These are phyloP conservation scores for Oropetium thomaeum DNA, from an alignment of 176 grass and related monocot species.

Conservation along the genomic window DNA sequence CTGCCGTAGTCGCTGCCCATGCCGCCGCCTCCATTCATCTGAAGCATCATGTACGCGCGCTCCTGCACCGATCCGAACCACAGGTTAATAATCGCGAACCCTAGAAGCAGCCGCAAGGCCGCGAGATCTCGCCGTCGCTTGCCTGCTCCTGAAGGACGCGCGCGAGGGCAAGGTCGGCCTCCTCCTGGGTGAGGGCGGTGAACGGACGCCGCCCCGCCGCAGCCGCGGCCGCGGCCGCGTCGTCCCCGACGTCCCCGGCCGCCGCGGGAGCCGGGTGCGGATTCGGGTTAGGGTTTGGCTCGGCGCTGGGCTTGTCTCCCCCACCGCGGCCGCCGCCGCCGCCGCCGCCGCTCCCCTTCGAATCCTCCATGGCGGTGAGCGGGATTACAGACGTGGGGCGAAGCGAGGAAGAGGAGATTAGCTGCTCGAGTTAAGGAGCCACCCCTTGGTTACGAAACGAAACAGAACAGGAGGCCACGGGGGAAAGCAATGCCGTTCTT, in stretches of 20 bases:
- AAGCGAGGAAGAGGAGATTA: slow-evolving; percentile 13
- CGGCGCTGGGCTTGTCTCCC: slow-evolving; percentile 44
- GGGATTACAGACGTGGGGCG: slow-evolving; percentile 20
- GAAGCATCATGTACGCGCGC: slow-evolving; percentile 95
- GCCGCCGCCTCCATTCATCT: slow-evolving; percentile 57
- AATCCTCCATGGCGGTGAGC: slow-evolving; percentile 57
- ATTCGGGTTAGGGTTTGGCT: slow-evolving; percentile 42
- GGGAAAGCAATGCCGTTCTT: not conserved
- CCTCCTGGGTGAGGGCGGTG: slow-evolving; percentile 89
- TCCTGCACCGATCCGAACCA: slow-evolving; percentile 64
- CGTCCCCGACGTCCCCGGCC: slow-evolving; percentile 29
- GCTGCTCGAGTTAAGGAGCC: slow-evolving; percentile 26
- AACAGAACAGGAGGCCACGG: no score
- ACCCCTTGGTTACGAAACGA: not conserved
- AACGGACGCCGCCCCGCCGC: slow-evolving; percentile 63
- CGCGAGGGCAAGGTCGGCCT: slow-evolving; percentile 92
- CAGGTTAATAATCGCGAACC: slow-evolving; percentile 33
- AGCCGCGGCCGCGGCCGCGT: slow-evolving; percentile 29
- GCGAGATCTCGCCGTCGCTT: slow-evolving; percentile 36
- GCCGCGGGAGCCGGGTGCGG: not conserved
- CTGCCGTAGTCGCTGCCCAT: slow-evolving; percentile 83
- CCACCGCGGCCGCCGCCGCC: slow-evolving; percentile 51
- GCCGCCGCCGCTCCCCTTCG: slow-evolving; percentile 54
- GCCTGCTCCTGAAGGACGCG: slow-evolving; percentile 95
- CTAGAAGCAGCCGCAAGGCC: slow-evolving; percentile 11